Conservation (phyloP, 163 green algal genomes). For the Scenedesmus sp. region DNA sequence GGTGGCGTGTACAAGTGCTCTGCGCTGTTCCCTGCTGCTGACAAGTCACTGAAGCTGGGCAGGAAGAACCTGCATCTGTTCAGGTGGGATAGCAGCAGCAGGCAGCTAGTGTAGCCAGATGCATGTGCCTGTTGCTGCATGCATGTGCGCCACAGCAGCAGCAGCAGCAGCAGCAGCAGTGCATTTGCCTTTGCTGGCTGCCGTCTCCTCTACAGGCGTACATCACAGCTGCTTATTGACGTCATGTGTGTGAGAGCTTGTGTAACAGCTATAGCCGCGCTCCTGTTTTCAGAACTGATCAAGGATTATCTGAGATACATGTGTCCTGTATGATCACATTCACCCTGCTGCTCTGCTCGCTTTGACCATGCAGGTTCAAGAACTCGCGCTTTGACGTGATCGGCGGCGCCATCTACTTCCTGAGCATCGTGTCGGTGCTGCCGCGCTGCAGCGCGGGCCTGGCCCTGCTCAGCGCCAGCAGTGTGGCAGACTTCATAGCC, state of each 20-base stretch:
- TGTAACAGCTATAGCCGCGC: not conserved
- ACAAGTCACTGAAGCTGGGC: constrained; percentile 70
- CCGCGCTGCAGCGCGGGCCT: constrained; percentile 71
- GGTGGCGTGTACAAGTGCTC: constrained; percentile 66
- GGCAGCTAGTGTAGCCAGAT: too few relatives aligned
- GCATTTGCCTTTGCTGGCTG: too few relatives aligned
- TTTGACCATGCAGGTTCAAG: constrained; percentile 54
- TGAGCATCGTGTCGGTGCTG: constrained; percentile 86
- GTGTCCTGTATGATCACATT: not conserved
- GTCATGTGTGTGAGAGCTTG: not conserved
- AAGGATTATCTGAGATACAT: too few relatives aligned
- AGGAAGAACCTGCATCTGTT: constrained; percentile 88
- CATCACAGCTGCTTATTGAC: not conserved
- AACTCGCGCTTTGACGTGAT: constrained; percentile 89
- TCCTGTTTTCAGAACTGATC: too few relatives aligned
- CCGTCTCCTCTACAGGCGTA: not conserved
- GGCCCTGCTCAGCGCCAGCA: constrained; percentile 27
- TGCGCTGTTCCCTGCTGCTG: constrained; percentile 65
- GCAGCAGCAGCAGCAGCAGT: not conserved
- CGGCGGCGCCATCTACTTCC: constrained; percentile 88
- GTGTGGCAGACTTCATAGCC: not conserved
- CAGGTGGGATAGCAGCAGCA: constrained; percentile 43
- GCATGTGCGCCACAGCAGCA: not conserved
- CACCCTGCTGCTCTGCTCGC: not conserved
- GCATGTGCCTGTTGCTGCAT: not conserved